phyloP scores from a whole-genome alignment of 768 basidiomycete genomes.

The Heimioporus sp. region DNA sequence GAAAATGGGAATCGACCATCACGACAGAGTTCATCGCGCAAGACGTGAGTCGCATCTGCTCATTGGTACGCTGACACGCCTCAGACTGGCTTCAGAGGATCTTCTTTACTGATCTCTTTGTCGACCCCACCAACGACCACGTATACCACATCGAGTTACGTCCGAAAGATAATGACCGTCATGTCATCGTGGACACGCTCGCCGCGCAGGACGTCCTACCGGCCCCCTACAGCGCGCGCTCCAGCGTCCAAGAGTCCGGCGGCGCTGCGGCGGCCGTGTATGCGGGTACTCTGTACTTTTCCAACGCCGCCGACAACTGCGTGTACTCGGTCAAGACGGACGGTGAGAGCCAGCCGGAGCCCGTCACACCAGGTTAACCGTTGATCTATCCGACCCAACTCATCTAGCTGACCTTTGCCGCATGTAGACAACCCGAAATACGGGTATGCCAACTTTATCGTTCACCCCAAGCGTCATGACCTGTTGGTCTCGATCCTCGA shows the following conservation, averaged over 20 bases:
- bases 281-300: conserved; percentile 53
- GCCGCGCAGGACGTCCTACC: conserved; percentile 47
- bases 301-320: conserved; percentile 48
- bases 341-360: conserved; percentile 18
- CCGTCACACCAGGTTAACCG: conserved; percentile 55
- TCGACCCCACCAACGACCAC: conserved; percentile 45
- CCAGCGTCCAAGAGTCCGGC: conserved; percentile 67
- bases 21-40: no score
- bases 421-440: conserved; percentile 12
- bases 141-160: conserved; percentile 59
- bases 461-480: conserved; percentile 49
- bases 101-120: conserved; percentile 42
- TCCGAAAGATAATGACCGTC: conserved; percentile 42
- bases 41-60: not conserved
- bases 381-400: no score
- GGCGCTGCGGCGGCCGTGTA: conserved; percentile 56
- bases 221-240: conserved; percentile 51
- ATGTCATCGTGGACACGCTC: conserved; percentile 49
- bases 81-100: conserved; percentile 19
- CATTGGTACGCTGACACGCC: no score
- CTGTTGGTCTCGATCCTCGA: conserved; percentile 63
- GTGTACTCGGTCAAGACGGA: conserved; percentile 42
- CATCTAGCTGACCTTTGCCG: conserved; percentile 22
- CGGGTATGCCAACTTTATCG: conserved; percentile 45
- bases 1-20: not conserved